Percentiles rank a stretch among this genome's conserved stretches.
Evolutionary conservation across 1,284 basidiomycete species (phyloP).

Genomic region (Lentinula novae-zelandiae): DNA sequence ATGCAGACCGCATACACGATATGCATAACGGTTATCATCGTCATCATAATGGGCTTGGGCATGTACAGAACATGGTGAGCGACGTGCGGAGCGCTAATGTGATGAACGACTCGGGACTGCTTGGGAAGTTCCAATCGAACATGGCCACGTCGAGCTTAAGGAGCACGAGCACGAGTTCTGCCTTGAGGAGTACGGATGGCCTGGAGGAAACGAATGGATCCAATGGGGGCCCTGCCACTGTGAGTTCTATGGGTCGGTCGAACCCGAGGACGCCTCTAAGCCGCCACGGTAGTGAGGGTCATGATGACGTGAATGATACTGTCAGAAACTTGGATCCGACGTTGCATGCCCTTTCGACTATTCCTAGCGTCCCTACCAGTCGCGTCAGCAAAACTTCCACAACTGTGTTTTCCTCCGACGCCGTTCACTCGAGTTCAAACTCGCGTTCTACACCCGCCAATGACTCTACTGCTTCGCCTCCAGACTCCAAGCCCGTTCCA

Average conservation of each 20-base stretch:
- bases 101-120: background rate
- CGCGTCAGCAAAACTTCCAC: no score
- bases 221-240: background rate
- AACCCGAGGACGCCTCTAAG: background rate
- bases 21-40: background rate
- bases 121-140: background rate
- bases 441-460: background rate
- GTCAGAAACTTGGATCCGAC: background rate
- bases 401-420: background rate
- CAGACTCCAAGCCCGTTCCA: no score
- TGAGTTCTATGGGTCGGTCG: background rate
- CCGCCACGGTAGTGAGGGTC: background rate
- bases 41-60: background rate
- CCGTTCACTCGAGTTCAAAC: background rate
- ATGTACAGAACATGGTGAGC: background rate
- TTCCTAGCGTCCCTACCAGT: background rate
- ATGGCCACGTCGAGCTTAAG: conserved; percentile 6
- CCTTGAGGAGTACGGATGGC: background rate
- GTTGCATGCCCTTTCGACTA: background rate
- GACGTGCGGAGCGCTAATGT: background rate
- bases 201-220: background rate
- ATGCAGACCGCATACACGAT: background rate
- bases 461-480: background rate
- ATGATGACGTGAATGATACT: background rate
- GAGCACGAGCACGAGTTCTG: conserved; percentile 1